Base-by-base conservation (phyloP, 2,329 filamentous ascomycete species). In the Fusarium compactum region DNA sequence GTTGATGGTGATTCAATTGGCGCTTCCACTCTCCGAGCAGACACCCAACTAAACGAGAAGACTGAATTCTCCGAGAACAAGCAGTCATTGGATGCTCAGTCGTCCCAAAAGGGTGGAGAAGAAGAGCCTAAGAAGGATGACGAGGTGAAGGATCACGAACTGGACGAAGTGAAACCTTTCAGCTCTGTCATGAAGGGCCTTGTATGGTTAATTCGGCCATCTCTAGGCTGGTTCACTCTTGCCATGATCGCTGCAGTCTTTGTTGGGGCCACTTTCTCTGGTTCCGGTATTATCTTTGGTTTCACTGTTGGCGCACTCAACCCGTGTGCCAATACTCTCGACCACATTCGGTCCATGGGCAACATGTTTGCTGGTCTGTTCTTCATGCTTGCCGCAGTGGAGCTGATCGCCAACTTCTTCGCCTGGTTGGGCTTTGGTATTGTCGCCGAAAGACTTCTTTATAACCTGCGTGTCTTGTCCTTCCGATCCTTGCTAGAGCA, bases 401-500 rank as follows among this genome's bases (percentile, higher is more conserved):
- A 84, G 53, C 78, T 85, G 8, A 62, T 86, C 5, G 81, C 83
- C 18, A 91, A 92, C 70, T 79, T 89, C 18, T 81, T 85, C 29
- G 90, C 88, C 45, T 85, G 84, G 77, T 80, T 81, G 6, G 78
- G 80, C 38, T 87, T 87, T 80, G 78, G 80, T 15, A 77, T 78
- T 57, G 71, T 81, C 8, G 87, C 90, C 1, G 90, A 93, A 75
- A 87, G 89, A 62, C 80, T 91, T 2, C 82, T 92, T 3, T 90
- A 89, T 75, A 85, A 83, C 34, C 84, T 91, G 10, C 84, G 90
- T 27, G 85, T 90, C 3, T 77, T 90, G 8, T 58, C 55, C 7
- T 87, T 92, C 72, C 85, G 88, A 5, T 87, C 90, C 0, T 79
- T 92, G 3, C 84, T 92, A 45, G 83, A 88, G 60, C 90, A 92